Base-by-base conservation (phyloP, 164 flowering plant species). In the Euptelea pleiosperma region DNA sequence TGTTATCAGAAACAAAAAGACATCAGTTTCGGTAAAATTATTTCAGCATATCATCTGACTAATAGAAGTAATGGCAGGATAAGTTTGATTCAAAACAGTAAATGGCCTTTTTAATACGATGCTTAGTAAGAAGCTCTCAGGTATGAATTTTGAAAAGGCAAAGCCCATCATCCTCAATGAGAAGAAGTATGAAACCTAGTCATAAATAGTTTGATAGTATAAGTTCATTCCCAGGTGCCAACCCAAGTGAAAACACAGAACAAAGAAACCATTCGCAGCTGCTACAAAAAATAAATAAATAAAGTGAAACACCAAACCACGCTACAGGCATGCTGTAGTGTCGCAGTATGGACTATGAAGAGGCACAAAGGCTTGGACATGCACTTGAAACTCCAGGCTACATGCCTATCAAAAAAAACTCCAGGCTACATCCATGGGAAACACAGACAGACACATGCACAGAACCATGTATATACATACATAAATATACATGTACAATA, bases 1-100 rank as follows among this genome's bases (percentile, higher is more conserved):
- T 93, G 76, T 63, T 35, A 15, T 57, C 24, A 65, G n/a, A 26
- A 58, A 67, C 0, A 60, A 14, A 62, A 52, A 42, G 26, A n/a
- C 1, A 51, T 24, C 39, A 44, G n/a, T 24, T 15, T 50, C 24
- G 14, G 36, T 6, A 15, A 64, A 37, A 54, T 29, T 12, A 35
- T 3, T 37, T 21, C 53, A 55, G 18, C 37, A 19, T 41, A 28
- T 11, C 49, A 2, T 14, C 28, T 52, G 21, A 18, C 2, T 49
- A 12, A 24, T 18, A 28, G 1, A 16, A 16, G 30, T 4, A 21
- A 12, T 15, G 9, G 42, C 52, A 33, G 28, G 14, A n/a, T 3
- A 48, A 25, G 9, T 29, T 25, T 30, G 36, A 18, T 50, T n/a
- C 10, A 18, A 31, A n/a, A 49, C 8, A 49, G 1, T 4, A 15